Conservation (phyloP, 2,329 filamentous ascomycete species). For the Emydomyces testavorans region DNA sequence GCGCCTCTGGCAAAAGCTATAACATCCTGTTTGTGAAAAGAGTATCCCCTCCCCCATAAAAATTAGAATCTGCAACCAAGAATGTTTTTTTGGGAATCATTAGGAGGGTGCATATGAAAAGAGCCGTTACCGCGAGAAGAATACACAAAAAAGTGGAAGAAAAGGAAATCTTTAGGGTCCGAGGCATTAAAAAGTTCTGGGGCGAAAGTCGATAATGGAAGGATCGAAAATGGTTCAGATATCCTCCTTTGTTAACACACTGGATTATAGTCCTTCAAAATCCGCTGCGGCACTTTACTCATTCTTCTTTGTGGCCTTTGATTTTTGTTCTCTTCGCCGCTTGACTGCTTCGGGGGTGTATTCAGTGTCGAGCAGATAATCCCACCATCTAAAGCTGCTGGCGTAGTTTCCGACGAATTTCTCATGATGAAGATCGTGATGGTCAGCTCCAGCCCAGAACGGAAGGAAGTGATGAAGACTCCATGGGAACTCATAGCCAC, state of each 20-base stretch:
- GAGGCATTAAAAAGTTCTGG: not conserved
- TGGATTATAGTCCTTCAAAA: not conserved
- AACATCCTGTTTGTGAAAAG: not conserved
- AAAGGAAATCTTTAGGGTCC: not conserved
- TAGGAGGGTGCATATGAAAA: slow-evolving; percentile 8
- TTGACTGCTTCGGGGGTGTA: slow-evolving; percentile 77
- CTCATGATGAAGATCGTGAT: slow-evolving; percentile 96
- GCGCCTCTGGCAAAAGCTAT: not conserved
- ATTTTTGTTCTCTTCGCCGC: slow-evolving; percentile 56
- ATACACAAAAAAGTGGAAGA: not conserved
- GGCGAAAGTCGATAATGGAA: not conserved
- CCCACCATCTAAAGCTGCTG: slow-evolving; percentile 99
- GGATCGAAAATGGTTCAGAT: not conserved
- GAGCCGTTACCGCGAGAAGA: not conserved
- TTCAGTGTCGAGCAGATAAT: slow-evolving; percentile 87
- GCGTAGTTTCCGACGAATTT: slow-evolving; percentile 97
- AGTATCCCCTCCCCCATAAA: not conserved
- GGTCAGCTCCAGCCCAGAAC: slow-evolving; percentile 94
- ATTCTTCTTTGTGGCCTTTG: slow-evolving; percentile 13
- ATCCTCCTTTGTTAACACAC: not conserved
- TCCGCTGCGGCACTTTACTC: slow-evolving; percentile 7
- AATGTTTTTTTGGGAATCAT: slow-evolving; percentile 4
- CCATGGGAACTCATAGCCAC: slow-evolving; percentile 97
- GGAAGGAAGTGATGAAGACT: slow-evolving; percentile 88
- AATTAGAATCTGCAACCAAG: not conserved